phyloP scores from a whole-genome alignment of 2,329 filamentous ascomycete genomes.

The Ceratocystis ficicola region DNA sequence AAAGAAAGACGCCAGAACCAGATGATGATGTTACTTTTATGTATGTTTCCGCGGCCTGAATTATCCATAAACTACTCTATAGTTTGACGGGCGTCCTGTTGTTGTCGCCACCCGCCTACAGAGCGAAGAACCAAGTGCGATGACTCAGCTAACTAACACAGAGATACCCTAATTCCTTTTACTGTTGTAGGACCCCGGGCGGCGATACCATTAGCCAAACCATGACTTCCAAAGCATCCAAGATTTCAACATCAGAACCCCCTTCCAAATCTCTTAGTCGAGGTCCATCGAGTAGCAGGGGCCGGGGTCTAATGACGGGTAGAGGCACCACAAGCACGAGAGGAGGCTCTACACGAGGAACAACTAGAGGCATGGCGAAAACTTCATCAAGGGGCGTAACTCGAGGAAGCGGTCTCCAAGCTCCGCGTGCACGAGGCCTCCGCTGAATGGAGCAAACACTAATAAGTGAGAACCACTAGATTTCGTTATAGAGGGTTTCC shows the following conservation, averaged over 20 bases:
- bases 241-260: conserved; percentile 34
- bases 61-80: background rate
- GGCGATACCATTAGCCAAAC: conserved; percentile 86
- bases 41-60: conserved; percentile 35
- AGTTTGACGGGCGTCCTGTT: conserved; percentile 7
- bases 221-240: conserved; percentile 39
- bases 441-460: conserved; percentile 16
- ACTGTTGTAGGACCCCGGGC: conserved; percentile 60
- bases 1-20: conserved; percentile 29
- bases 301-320: conserved; percentile 32
- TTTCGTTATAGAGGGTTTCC: background rate
- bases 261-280: conserved; percentile 37
- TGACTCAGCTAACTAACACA: conserved; percentile 2
- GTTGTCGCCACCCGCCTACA: background rate
- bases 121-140: background rate
- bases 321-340: conserved; percentile 12
- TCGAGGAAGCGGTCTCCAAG: conserved; percentile 37
- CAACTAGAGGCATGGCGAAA: conserved; percentile 8
- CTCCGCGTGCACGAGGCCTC: conserved; percentile 36
- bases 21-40: conserved; percentile 75
- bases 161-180: conserved; percentile 23
- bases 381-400: conserved; percentile 25
- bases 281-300: conserved; percentile 26
- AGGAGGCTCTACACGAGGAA: conserved; percentile 24
- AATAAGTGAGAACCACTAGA: background rate